Evolutionary conservation across 495 filamentous ascomycete genomes (phyloP), one percentile per base, ranked within the genome.

Genomic region (Neurospora sp.): DNA sequence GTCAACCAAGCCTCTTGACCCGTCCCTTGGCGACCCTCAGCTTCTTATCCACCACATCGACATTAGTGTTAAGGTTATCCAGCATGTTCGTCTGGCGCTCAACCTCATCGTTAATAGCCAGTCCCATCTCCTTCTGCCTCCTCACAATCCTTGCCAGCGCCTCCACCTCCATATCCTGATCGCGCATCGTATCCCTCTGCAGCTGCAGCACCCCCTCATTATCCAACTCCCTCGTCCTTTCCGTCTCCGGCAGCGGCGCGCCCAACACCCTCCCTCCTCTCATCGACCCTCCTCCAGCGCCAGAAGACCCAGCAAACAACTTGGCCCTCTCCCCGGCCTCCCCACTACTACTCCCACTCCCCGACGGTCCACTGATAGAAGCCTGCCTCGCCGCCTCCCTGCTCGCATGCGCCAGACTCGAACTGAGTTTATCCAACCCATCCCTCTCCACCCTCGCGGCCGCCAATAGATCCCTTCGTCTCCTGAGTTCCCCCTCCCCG

Each of bases 121-220:
- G 82, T 0, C 94, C 96, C 84, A 98, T 89, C 85, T 97, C 93
- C 82, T 88, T 91, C 86, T 97, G 93, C 76, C 91, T 82, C 73
- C 88, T 80, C 69, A 98, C 91, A 75, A 94, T 90, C 82, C 89
- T 91, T 39, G 88, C 86, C 79, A 99, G 81, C 76, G 90, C 88
- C 74, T 92, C 88, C 40, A 98, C 90, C 75, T 91, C 90, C 79
- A 89, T 80, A 76, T 99, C 96, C 81, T 99, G 96, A 76, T 94
- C 90, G 46, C 87, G 72, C 89, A 98, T 96, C 79, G 91, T 88
- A 80, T 95, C 89, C 74, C 87, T 83, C 81, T 98, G 94, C 78
- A 98, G 80, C 85, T 94, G 90, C 79, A 98, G 74, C 48, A 99
- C 92, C 0, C 94, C 96, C 39, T 89, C 83, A 78, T 99, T 99